Base-by-base conservation (phyloP, 2,329 filamentous ascomycete genomes). In the Aureobasidium melanogenum region DNA sequence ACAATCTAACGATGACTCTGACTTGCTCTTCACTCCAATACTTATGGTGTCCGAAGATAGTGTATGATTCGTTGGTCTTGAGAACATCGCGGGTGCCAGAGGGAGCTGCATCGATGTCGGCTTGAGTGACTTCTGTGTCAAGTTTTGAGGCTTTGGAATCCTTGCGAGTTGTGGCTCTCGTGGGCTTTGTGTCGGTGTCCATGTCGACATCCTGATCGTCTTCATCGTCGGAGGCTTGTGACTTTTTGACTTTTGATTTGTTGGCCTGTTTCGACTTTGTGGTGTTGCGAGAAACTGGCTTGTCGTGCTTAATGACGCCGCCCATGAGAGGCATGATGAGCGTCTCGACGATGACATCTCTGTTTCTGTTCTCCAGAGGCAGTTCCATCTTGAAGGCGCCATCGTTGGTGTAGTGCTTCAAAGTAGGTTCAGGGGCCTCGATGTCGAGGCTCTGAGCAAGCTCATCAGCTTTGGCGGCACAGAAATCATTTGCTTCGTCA, bases 41-140 rank as follows among this genome's bases (percentile, higher is more conserved):
- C 8, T 60, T 47, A 7, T 63, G 63, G 12, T 51, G 57, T 14
- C 63, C 64, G 10, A 60, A 61, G 48, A 66, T 30, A 39, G 62
- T 30, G 44, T 63, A 63, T 10, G 43, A n/a, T 8, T 41, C 19
- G n/a, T 55, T 15, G 46, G 1, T n/a, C n/a, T 24, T 17, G 24
- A 66, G 61, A 36, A 54, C 50, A 19, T 48, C 39, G 24, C 55
- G 12, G 5, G 24, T 3, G 8, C 64, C 64, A 9, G 24, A n/a
- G 15, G 62, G 62, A 24, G 63, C 58, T 8, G 39, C 54, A 32
- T 15, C 36, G n/a, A 58, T 38, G 24, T 58, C 54, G 15, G n/a
- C 43, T n/a, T 26, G 22, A 3, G 39, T 48, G 17, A 51, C 36
- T 36, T 36, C 32, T 36, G 32, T 39, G 17, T 43, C 24, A 17